These are phyloP conservation scores for Penicillium oxalicum DNA, from an alignment of 2,329 filamentous ascomycete species.

Conservation along the genomic window DNA sequence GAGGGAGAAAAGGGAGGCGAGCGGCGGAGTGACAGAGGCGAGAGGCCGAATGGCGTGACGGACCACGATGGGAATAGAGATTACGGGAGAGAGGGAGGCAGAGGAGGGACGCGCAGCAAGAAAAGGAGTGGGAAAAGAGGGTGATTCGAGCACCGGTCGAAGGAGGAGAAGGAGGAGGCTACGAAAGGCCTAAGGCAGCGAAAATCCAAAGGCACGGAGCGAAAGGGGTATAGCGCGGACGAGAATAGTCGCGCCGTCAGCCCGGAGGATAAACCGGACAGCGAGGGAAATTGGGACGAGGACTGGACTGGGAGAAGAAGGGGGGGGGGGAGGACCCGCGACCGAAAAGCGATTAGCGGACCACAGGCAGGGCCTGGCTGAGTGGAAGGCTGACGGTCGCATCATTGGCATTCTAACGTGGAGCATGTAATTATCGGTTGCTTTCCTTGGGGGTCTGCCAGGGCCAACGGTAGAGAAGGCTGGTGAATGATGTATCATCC, in stretches of 20 bases:
- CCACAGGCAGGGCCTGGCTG: not conserved
- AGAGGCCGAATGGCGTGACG: slow-evolving; percentile 7
- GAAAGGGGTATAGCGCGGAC: slow-evolving; percentile 17
- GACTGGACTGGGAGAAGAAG: not conserved
- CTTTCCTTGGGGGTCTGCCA: no score
- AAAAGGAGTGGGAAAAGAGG: slow-evolving; percentile 23
- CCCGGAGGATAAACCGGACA: slow-evolving; percentile 7
- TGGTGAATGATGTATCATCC: not conserved
- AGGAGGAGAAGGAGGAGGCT: slow-evolving; percentile 16
- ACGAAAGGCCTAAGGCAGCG: slow-evolving; percentile 21
- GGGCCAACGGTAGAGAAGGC: not conserved
- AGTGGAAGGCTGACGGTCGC: not conserved
- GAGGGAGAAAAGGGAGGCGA: not conserved
- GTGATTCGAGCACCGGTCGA: slow-evolving; percentile 19
- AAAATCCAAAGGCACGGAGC: slow-evolving; percentile 15
- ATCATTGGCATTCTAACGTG: slow-evolving; percentile 1
- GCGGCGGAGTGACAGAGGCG: not conserved
- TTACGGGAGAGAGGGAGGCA: slow-evolving; percentile 8
- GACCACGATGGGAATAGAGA: slow-evolving; percentile 8
- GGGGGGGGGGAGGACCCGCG: slow-evolving; percentile 1
- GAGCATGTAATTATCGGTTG: not conserved
- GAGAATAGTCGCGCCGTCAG: slow-evolving; percentile 3
- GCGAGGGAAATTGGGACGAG: not conserved
- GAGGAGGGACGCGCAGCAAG: slow-evolving; percentile 15
- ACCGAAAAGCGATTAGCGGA: slow-evolving; percentile 9